Evolutionary conservation across 2,329 filamentous ascomycete genomes (phyloP), one percentile per base, ranked within the genome.

Genomic region (Leptosphaerulina australis): DNA sequence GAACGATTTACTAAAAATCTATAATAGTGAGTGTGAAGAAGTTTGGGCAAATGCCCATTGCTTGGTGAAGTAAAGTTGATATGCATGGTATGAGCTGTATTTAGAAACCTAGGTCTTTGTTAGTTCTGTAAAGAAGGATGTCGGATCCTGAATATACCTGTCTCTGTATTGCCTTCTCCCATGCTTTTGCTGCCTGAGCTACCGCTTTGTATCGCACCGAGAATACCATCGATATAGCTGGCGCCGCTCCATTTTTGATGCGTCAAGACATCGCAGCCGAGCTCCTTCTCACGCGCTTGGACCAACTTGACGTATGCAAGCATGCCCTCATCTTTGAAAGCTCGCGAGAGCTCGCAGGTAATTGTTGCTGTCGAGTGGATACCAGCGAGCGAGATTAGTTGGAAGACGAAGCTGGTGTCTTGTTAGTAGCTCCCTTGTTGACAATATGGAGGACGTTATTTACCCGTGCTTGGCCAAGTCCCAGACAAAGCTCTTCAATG

Each of bases 271-370:
- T 97, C 92, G 50, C 91, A 91, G 11, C 88, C 89, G 1, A 93
- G 76, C 59, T 96, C 92, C 81, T 96, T 96, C 77, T 99, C 94
- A 29, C 87, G 82, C 43, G 85, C 81, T 75, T 99, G 94, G 29
- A 99, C 87, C 0, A 97, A 77, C 51, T 96, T 89, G n/a, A 97
- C 94, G 68, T 99, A 99, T 0, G 94, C 93, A 66, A 94, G 81
- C 94, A 99, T 99, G 45, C 94, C 94, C 46, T 97, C 88, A 11
- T 86, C 83, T 78, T 91, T 95, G 79, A 96, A 99, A 5, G 80
- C 83, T 52, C 83, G 83, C 8, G 91, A 88, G 14, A 99, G 80
- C 76, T 97, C 90, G 50, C 86, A 79, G 0, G 82, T 84, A 33
- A 86, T 82, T 1, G 83, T 85, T 3, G 84, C 84, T 2, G 81